Conservation (phyloP, 768 basidiomycete species). For the Trametopsis cervina region DNA sequence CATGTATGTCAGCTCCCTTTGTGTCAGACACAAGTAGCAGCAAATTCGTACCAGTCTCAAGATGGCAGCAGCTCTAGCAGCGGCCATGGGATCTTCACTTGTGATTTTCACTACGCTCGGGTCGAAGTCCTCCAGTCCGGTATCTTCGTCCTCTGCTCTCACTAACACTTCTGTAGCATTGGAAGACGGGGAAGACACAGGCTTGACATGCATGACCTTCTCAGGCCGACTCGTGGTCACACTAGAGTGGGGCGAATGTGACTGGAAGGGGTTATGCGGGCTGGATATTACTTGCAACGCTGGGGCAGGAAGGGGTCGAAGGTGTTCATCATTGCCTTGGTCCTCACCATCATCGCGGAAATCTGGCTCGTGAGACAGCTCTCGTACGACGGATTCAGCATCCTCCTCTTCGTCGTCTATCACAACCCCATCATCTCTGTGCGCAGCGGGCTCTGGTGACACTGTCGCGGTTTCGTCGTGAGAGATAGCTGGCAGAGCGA, state of each 20-base stretch:
- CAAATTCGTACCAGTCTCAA: slow-evolving; percentile 65
- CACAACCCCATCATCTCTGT: neutral
- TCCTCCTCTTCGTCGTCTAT: slow-evolving; percentile 12
- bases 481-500: too few species aligned
- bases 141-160: slow-evolving; percentile 3
- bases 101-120: slow-evolving; percentile 75
- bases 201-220: too few species aligned
- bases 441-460: too few species aligned
- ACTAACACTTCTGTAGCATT: neutral
- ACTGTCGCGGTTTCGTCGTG: too few species aligned
- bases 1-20: neutral
- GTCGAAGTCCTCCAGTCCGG: slow-evolving; percentile 25
- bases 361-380: slow-evolving; percentile 14
- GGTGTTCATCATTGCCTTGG: neutral
- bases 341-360: slow-evolving; percentile 10
- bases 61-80: slow-evolving; percentile 90
- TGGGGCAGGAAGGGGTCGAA: neutral
- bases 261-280: slow-evolving; percentile 10
- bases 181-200: neutral
- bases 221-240: neutral
- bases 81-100: slow-evolving; percentile 78
- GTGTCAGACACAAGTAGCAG: slow-evolving; percentile 3
- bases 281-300: slow-evolving; percentile 1
- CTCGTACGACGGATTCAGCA: slow-evolving; percentile 13
- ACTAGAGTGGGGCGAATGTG: neutral